Evolutionary conservation across 345 rosid species (phyloP).

Genomic region (Diplotaxis tenuifolia): DNA sequence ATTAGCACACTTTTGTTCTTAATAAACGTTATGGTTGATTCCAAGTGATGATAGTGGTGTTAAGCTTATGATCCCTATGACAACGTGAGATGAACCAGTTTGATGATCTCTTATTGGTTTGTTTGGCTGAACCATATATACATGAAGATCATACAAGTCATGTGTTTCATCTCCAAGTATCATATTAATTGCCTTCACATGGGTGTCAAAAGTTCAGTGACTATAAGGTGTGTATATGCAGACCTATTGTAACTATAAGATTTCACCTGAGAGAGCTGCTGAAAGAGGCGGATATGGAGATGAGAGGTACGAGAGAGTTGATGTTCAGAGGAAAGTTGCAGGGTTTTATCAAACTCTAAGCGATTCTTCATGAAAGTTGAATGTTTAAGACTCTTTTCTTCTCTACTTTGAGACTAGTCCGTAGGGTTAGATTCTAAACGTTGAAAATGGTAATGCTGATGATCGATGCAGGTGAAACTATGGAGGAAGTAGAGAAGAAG

Average conservation of each 20-base stretch:
- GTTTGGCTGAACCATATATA: too few relatives aligned
- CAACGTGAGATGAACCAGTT: too few relatives aligned
- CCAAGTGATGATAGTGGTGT: neutral
- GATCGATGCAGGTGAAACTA: constrained; percentile 53
- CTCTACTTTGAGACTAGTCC: too few relatives aligned
- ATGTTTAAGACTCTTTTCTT: too few relatives aligned
- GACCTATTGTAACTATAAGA: too few relatives aligned
- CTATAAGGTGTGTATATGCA: too few relatives aligned
- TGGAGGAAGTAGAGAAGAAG: constrained; percentile 65
- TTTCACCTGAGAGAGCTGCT: constrained; percentile 86
- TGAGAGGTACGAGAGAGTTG: constrained; percentile 85
- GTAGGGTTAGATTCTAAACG: neutral
- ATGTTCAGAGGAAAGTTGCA: constrained; percentile 79
- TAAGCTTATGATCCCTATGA: neutral
- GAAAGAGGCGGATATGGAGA: constrained; percentile 96
- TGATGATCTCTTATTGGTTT: too few relatives aligned
- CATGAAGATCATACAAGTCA: too few relatives aligned
- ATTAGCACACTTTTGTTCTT: neutral
- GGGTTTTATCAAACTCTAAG: constrained; percentile 50
- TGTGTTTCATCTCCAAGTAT: too few relatives aligned
- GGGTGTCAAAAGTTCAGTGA: too few relatives aligned
- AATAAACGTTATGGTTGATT: neutral
- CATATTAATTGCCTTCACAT: too few relatives aligned
- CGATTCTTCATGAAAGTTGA: constrained; percentile 95
- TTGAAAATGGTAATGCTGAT: constrained; percentile 41